A percentile compares a stretch with the other conserved stretches of the same genome.
Conservation (phyloP, 257 asterid species). For the Solanum virginianum region DNA sequence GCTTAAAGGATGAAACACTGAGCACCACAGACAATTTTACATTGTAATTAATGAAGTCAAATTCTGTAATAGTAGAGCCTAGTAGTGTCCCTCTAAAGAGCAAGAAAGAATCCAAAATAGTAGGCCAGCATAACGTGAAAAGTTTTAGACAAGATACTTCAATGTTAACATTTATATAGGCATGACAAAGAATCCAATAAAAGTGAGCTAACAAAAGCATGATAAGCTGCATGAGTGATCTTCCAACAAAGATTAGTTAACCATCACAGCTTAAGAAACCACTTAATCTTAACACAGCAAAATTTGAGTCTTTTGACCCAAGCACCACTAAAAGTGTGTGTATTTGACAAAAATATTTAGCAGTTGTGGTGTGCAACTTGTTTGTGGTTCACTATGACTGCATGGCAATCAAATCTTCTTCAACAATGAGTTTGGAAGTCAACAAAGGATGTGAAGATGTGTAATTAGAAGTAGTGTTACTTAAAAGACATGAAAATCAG, state of each 20-base stretch:
- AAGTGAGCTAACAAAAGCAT: neutral
- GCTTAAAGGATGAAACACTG: conserved; percentile 4
- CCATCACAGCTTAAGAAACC: neutral
- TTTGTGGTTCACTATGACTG: neutral
- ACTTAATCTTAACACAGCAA: neutral
- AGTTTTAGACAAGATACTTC: neutral
- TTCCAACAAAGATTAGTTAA: neutral
- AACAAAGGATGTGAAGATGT: neutral
- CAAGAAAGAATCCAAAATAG: neutral
- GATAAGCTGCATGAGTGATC: neutral
- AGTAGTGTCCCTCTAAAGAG: neutral
- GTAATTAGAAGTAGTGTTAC: neutral
- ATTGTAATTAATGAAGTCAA: neutral
- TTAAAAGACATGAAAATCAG: neutral
- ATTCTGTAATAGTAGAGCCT: neutral
- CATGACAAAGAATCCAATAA: neutral
- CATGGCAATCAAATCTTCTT: neutral
- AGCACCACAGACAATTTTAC: neutral
- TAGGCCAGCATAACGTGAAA: neutral
- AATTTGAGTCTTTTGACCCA: neutral
- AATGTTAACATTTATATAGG: neutral
- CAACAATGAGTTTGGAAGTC: neutral
- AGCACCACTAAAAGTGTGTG: neutral
- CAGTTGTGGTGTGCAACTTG: neutral
- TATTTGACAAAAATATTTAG: neutral